Evolutionary conservation across 2,329 filamentous ascomycete genomes (phyloP), one percentile per base, ranked within the genome.

Genomic region (Aspergillus transmontanensis): DNA sequence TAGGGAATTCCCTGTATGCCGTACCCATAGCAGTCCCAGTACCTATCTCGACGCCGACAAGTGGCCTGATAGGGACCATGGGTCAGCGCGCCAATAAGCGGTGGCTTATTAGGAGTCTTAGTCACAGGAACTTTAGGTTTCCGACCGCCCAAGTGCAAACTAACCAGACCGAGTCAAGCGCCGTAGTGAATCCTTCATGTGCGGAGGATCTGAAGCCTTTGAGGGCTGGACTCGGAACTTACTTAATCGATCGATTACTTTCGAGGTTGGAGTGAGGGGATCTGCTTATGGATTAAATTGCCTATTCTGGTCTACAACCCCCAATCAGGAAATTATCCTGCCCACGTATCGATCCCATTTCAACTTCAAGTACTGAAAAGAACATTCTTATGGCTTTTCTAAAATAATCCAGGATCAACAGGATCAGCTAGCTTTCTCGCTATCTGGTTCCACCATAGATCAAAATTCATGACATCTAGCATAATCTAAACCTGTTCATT

Each of bases 81-180:
- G 21, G 5, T 46, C n/a, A 3, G 45, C 12, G 45, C 50, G 6
- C 56, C 60, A 74, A 75, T 74, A 67, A 74, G 66, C 63, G 56
- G 50, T 58, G 61, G 69, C 68, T 69, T 72, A 75, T 73, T 73
- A 61, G 58, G 32, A 48, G 59, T 59, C 67, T 73, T 68, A 70
- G 69, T 68, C 67, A 69, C 59, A 32, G 26, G 6, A 7, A 16
- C 21, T 54, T 54, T 54, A 54, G 32, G 14, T 36, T 54, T 16
- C 51, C 30, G 51, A 36, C 51, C n/a, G 19, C 5, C 30, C 30
- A 32, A 34, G 3, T 26, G 9, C 6, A 32, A 26, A 26, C 30
- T 32, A 54, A 36, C 30, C 30, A 3, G 7, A 21, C 19, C 7
- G 9, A 54, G 51, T 54, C 28, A 54, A 54, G 30, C 39, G 39